phyloP scores from a whole-genome alignment of 306 rosid genomes.

The Cajanus cajan region DNA sequence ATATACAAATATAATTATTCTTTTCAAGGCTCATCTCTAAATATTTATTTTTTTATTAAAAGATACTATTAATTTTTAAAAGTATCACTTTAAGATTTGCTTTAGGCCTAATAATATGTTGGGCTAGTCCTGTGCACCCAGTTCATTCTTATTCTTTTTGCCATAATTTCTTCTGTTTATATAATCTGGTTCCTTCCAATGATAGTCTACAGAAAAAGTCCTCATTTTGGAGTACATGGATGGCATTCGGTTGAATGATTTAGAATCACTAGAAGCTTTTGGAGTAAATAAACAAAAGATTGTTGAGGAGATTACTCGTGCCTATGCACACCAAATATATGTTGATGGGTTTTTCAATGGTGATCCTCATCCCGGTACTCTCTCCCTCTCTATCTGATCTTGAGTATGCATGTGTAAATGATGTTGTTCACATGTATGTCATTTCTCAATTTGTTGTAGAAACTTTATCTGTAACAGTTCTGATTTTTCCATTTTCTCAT shows the following conservation, averaged over 20 bases:
- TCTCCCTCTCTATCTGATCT: not conserved
- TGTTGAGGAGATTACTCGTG: constrained; percentile 96
- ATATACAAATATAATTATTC: too few species aligned
- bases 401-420: not conserved
- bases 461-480: not conserved
- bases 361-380: constrained; percentile 96
- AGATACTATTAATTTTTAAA: too few species aligned
- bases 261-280: constrained; percentile 66
- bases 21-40: too few species aligned
- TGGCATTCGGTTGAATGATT: constrained; percentile 92
- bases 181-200: constrained; percentile 35
- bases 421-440: not conserved
- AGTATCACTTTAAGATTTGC: too few species aligned
- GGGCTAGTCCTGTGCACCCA: not conserved
- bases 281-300: constrained; percentile 82
- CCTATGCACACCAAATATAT: constrained; percentile 96
- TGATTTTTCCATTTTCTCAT: constrained; percentile 16
- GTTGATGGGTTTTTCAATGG: constrained; percentile 97
- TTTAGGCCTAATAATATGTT: too few species aligned
- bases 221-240: constrained; percentile 95
- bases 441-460: constrained; percentile 8
- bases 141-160: not conserved
- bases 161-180: constrained; percentile 26
- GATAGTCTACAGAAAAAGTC: constrained; percentile 85
- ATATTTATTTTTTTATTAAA: too few species aligned